These are phyloP conservation scores for Penicillium sp. DNA, from an alignment of 2,329 filamentous ascomycete species.

Conservation along the genomic window DNA sequence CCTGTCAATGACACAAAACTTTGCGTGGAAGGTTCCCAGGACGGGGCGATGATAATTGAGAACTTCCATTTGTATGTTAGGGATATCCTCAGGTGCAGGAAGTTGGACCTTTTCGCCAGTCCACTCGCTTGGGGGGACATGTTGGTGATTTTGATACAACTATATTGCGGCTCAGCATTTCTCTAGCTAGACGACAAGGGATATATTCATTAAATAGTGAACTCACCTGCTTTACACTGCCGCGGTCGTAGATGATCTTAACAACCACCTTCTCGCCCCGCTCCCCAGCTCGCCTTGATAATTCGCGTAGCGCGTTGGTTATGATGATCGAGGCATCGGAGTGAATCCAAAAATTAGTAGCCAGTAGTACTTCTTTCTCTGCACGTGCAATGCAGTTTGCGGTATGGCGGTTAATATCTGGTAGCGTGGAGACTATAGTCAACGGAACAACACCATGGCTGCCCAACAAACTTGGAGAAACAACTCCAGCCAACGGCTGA, in stretches of 20 bases:
- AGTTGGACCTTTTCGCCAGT: slow-evolving; percentile 56
- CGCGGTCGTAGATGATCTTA: slow-evolving; percentile 73
- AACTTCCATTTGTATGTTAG: slow-evolving; percentile 67
- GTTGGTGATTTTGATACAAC: slow-evolving; percentile 60
- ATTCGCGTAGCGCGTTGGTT: slow-evolving; percentile 64
- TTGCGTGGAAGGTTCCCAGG: slow-evolving; percentile 72
- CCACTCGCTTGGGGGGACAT: slow-evolving; percentile 57
- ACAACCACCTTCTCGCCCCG: slow-evolving; percentile 58
- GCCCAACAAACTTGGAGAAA: slow-evolving; percentile 58
- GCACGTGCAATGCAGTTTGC: slow-evolving; percentile 72
- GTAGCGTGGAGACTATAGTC: slow-evolving; percentile 64
- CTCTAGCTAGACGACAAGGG: background rate
- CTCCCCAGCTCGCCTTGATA: slow-evolving; percentile 61
- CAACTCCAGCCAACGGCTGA: slow-evolving; percentile 43
- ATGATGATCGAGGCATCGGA: slow-evolving; percentile 65
- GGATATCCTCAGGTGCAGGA: slow-evolving; percentile 62
- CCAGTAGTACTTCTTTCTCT: slow-evolving; percentile 67
- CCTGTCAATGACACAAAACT: slow-evolving; percentile 73
- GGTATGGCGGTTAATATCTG: slow-evolving; percentile 70
- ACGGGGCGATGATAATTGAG: slow-evolving; percentile 68
- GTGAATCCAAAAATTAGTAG: slow-evolving; percentile 72
- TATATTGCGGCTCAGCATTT: slow-evolving; percentile 17
- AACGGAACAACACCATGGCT: slow-evolving; percentile 63
- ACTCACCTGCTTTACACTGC: slow-evolving; percentile 56
- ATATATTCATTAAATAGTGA: background rate